A percentile compares a stretch with the other conserved stretches of the same genome.
These are phyloP conservation scores for Aspergillus ruber DNA, from an alignment of 2,329 filamentous ascomycete species.

Conservation along the genomic window DNA sequence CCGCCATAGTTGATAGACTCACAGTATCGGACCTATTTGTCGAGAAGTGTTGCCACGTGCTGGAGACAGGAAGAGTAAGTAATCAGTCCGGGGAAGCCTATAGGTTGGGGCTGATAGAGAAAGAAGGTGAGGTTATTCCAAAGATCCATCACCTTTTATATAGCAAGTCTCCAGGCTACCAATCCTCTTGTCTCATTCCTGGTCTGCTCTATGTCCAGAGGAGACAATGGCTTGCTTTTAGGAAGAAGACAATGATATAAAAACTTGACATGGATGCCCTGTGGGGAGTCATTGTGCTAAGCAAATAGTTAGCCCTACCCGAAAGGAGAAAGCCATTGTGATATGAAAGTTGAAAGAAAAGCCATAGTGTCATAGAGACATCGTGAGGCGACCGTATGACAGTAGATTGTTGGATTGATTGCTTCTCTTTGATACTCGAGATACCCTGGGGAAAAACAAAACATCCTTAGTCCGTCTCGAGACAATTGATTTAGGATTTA, in stretches of 20 bases:
- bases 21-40: not conserved
- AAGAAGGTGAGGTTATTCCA: too few relatives aligned
- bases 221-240: not conserved
- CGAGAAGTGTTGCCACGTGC: too few relatives aligned
- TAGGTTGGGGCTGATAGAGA: too few relatives aligned
- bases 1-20: not conserved
- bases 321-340: not conserved
- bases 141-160: not conserved
- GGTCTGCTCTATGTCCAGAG: not conserved
- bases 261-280: not conserved
- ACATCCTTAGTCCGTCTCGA: not conserved
- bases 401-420: not conserved
- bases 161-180: not conserved
- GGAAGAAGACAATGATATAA: not conserved
- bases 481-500: not conserved
- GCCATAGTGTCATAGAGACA: not conserved
- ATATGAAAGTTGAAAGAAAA: not conserved
- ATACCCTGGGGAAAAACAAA: not conserved
- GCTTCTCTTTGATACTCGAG: not conserved
- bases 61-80: too few relatives aligned
- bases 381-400: not conserved
- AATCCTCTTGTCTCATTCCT: not conserved
- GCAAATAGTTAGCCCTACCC: not conserved
- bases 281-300: not conserved
- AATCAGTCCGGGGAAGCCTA: too few relatives aligned